These are phyloP conservation scores for Clavaria fumosa DNA, from an alignment of 768 basidiomycete species.

Conservation along the genomic window DNA sequence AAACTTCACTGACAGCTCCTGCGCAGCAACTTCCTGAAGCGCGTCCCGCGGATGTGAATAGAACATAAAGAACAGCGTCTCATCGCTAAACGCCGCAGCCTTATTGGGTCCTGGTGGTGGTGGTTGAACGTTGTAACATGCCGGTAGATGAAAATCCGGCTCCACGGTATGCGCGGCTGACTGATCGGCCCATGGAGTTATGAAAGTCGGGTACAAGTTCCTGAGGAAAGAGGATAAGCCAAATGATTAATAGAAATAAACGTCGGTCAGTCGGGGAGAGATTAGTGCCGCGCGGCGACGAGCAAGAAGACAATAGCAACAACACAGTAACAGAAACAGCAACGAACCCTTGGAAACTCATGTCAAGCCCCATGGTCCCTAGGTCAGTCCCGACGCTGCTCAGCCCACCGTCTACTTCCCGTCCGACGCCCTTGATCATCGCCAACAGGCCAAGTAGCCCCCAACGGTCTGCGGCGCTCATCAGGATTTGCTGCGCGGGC, in stretches of 20 bases:
- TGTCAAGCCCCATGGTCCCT: conserved; percentile 82
- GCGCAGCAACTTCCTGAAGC: conserved; percentile 86
- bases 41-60: conserved; percentile 87
- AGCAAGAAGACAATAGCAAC: not conserved
- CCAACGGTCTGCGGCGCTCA: conserved; percentile 91
- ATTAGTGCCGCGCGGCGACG: not conserved
- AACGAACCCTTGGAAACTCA: conserved; percentile 69
- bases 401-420: conserved; percentile 67
- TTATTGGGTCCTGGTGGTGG: conserved; percentile 71
- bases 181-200: conserved; percentile 93
- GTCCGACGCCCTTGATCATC: conserved; percentile 65
- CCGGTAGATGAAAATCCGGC: conserved; percentile 81
- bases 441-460: conserved; percentile 76
- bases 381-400: conserved; percentile 83
- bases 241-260: not conserved
- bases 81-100: conserved; percentile 79
- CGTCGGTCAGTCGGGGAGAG: not conserved
- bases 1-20: conserved; percentile 65
- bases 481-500: conserved; percentile 85
- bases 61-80: conserved; percentile 97
- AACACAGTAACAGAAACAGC: conserved; percentile 1
- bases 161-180: conserved; percentile 75
- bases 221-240: conserved; percentile 19
- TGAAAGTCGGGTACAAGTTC: conserved; percentile 82
- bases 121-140: conserved; percentile 86